Conservation (phyloP, 1,284 basidiomycete species). For the Earliella scabrosa region DNA sequence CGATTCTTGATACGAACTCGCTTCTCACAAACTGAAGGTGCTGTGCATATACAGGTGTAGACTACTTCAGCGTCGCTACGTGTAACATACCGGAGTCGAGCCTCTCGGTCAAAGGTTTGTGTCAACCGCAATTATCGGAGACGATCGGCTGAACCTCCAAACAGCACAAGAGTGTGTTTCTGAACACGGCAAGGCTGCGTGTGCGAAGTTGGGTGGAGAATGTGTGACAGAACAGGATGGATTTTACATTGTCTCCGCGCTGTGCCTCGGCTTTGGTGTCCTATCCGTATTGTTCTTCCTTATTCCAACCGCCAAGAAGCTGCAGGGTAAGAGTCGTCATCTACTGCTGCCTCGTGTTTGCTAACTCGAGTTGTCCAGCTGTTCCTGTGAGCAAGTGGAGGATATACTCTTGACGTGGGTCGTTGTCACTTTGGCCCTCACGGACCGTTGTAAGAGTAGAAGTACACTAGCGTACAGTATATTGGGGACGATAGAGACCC, state of each 20-base stretch:
- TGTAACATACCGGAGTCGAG: slow-evolving; percentile 72
- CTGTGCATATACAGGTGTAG: slow-evolving; percentile 63
- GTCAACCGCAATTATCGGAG: not conserved
- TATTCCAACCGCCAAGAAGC: slow-evolving; percentile 80
- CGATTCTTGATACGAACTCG: not conserved
- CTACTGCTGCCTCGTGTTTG: not conserved
- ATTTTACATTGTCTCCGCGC: slow-evolving; percentile 85
- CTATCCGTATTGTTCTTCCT: slow-evolving; percentile 79
- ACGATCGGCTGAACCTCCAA: slow-evolving; percentile 15
- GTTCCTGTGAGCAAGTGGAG: slow-evolving; percentile 68
- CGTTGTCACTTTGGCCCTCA: not conserved
- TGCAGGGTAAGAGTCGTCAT: slow-evolving; percentile 78
- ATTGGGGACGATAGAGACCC: not conserved
- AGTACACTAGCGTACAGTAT: slow-evolving; percentile 13
- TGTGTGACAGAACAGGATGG: slow-evolving; percentile 91
- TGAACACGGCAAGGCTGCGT: slow-evolving; percentile 85
- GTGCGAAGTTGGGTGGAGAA: slow-evolving; percentile 75
- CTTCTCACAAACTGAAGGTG: not conserved
- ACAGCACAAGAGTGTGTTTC: slow-evolving; percentile 86
- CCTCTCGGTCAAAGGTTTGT: slow-evolving; percentile 58
- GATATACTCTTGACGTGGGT: slow-evolving; percentile 36
- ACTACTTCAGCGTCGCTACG: slow-evolving; percentile 82
- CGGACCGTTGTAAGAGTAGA: slow-evolving; percentile 23
- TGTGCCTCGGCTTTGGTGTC: slow-evolving; percentile 82
- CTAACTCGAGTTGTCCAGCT: slow-evolving; percentile 38